Conservation (phyloP, 306 rosid species). For the Corylus avellana region DNA sequence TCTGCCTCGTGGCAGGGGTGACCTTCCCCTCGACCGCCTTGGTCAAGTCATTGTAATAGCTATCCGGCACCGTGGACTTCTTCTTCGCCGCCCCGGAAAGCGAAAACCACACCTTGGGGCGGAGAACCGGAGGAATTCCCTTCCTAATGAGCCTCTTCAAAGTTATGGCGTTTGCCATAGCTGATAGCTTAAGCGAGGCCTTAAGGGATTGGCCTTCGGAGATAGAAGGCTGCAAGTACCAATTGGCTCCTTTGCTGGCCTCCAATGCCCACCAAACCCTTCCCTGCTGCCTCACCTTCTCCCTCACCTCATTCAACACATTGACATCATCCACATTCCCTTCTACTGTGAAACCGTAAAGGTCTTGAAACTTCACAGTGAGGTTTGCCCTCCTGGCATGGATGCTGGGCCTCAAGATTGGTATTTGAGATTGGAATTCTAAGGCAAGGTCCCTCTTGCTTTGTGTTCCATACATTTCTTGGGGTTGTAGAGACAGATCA, state of each 20-base stretch:
- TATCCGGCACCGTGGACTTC: slow-evolving; percentile 95
- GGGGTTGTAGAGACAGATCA: slow-evolving; percentile 35
- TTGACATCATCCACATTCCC: slow-evolving; percentile 99
- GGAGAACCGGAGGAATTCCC: slow-evolving; percentile 89
- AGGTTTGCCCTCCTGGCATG: slow-evolving; percentile 89
- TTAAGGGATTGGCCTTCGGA: slow-evolving; percentile 78
- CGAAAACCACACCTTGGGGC: slow-evolving; percentile 97
- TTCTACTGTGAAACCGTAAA: slow-evolving; percentile 90
- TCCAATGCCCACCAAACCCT: slow-evolving; percentile 98
- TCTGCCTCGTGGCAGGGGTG: slow-evolving; percentile 95
- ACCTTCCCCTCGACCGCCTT: slow-evolving; percentile 92
- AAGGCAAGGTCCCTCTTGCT: slow-evolving; percentile 78
- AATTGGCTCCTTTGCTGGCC: slow-evolving; percentile 92
- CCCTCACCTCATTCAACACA: slow-evolving; percentile 94
- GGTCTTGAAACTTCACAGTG: slow-evolving; percentile 94
- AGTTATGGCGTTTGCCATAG: slow-evolving; percentile 80
- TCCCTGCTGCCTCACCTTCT: slow-evolving; percentile 94
- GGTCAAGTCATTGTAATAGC: slow-evolving; percentile 82
- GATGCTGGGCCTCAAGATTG: slow-evolving; percentile 92
- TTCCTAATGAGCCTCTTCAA: slow-evolving; percentile 87
- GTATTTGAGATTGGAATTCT: slow-evolving; percentile 82
- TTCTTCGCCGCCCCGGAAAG: slow-evolving; percentile 97
- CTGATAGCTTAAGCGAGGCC: slow-evolving; percentile 79
- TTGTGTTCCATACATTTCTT: slow-evolving; percentile 71
- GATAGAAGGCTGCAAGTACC: slow-evolving; percentile 78